These are phyloP conservation scores for Ophiostoma sp. DNA, from an alignment of 2,329 filamentous ascomycete species.

Conservation along the genomic window DNA sequence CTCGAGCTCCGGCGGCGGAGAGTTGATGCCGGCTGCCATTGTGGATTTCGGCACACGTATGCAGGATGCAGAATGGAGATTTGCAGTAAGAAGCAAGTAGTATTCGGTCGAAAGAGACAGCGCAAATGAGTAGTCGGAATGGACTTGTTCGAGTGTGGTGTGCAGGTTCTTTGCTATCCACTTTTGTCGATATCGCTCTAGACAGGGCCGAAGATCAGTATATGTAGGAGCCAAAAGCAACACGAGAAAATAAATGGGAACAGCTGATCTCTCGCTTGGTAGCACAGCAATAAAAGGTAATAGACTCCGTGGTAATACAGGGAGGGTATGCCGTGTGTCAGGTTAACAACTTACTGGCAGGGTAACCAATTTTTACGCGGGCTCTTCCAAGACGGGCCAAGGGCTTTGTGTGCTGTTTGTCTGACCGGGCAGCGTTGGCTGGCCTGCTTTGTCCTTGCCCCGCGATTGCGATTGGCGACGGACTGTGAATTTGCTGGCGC, in stretches of 20 bases:
- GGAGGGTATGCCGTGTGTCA: background rate
- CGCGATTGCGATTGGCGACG: no score
- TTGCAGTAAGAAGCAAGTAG: background rate
- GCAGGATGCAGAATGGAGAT: background rate
- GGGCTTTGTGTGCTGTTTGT: background rate
- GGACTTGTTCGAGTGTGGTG: background rate
- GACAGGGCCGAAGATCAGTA: background rate
- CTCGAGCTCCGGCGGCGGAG: background rate
- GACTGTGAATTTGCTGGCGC: no score
- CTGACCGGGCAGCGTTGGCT: background rate
- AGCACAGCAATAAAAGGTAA: no score
- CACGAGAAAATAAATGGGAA: background rate
- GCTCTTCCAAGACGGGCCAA: background rate
- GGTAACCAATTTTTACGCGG: background rate
- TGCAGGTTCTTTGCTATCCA: constrained; percentile 7
- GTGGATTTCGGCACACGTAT: background rate
- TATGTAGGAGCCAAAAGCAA: background rate
- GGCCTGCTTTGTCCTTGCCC: no score
- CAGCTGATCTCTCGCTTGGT: no score
- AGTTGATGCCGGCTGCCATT: background rate
- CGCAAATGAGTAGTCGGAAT: background rate
- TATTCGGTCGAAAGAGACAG: background rate
- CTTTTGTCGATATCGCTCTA: background rate
- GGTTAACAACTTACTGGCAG: background rate
- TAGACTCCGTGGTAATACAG: background rate